Conservation (phyloP, 2,329 filamentous ascomycete species). For the Pochonia chlamydosporia region DNA sequence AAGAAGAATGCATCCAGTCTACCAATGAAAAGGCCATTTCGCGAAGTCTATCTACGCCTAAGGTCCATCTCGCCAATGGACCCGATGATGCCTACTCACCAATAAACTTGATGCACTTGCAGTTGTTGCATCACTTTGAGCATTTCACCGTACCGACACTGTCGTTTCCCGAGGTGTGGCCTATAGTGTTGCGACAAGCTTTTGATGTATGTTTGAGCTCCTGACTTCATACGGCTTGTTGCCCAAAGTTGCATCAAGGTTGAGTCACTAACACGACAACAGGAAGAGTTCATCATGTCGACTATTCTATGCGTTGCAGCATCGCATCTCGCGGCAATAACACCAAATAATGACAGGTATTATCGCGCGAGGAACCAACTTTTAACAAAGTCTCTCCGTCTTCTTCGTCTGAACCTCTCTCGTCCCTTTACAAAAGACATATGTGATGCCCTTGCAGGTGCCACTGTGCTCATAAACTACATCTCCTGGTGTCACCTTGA, state of each 20-base stretch:
- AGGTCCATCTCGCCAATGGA: conserved; percentile 1
- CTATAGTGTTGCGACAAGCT: conserved; percentile 17
- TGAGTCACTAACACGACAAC: not conserved
- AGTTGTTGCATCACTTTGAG: conserved; percentile 25
- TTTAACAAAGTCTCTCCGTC: conserved; percentile 16
- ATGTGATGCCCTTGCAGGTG: conserved; percentile 17
- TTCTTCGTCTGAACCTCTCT: conserved; percentile 17
- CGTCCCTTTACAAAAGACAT: conserved; percentile 16
- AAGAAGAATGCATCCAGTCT: conserved; percentile 12
- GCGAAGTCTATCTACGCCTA: conserved; percentile 2
- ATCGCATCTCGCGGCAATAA: conserved; percentile 15
- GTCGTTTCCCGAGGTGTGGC: conserved; percentile 21
- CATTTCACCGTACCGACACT: conserved; percentile 18
- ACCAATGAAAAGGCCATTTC: conserved; percentile 2
- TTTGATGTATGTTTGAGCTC: conserved; percentile 16
- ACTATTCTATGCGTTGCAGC: conserved; percentile 17
- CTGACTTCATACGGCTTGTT: too few species aligned
- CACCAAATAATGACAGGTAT: conserved; percentile 12
- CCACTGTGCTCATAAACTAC: conserved; percentile 22
- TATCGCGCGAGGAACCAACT: conserved; percentile 15
- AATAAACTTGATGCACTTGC: conserved; percentile 24
- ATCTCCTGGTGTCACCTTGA: conserved; percentile 22
- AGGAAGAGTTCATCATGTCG: conserved; percentile 22
- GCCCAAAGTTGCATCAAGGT: too few species aligned
- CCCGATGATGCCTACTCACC: not conserved